Evolutionary conservation across 106 monocot species (phyloP).

Genomic region (Apostasia ramifera): DNA sequence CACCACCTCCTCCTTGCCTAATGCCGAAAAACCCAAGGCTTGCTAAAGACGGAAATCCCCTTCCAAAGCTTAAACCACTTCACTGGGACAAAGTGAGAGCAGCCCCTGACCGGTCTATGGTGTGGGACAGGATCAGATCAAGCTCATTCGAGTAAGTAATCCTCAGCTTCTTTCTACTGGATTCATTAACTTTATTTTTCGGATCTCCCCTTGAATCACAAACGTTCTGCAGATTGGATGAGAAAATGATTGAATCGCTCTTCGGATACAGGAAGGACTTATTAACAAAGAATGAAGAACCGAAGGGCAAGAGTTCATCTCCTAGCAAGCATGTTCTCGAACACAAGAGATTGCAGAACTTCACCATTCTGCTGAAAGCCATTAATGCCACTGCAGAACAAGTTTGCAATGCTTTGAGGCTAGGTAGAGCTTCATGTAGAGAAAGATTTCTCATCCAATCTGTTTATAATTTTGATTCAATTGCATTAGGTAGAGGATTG

Average conservation of each 20-base stretch:
- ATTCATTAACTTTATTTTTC: neutral
- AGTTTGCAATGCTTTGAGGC: conserved; percentile 44
- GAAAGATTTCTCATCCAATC: neutral
- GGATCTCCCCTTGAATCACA: no score
- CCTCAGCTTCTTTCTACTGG: neutral
- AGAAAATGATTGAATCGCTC: conserved; percentile 78
- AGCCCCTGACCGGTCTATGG: conserved; percentile 61
- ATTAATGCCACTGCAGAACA: conserved; percentile 64
- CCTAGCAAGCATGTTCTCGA: conserved; percentile 71
- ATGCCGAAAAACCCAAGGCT: conserved; percentile 7
- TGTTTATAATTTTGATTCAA: neutral
- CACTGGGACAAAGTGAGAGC: conserved; percentile 95
- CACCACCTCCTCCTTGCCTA: conserved; percentile 15
- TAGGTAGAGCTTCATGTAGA: conserved; percentile 29
- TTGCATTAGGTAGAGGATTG: conserved; percentile 57
- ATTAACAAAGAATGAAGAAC: conserved; percentile 40
- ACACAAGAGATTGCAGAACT: conserved; percentile 79
- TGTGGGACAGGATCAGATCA: conserved; percentile 82
- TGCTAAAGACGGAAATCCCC: conserved; percentile 32
- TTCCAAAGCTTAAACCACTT: conserved; percentile 84
- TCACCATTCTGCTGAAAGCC: conserved; percentile 88
- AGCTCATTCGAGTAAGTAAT: conserved; percentile 82
- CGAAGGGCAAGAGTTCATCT: conserved; percentile 41
- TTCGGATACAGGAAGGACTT: conserved; percentile 61
- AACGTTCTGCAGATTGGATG: conserved; percentile 49